Base-by-base conservation (phyloP, 257 asterid genomes). In the Verbascum thapsus region DNA sequence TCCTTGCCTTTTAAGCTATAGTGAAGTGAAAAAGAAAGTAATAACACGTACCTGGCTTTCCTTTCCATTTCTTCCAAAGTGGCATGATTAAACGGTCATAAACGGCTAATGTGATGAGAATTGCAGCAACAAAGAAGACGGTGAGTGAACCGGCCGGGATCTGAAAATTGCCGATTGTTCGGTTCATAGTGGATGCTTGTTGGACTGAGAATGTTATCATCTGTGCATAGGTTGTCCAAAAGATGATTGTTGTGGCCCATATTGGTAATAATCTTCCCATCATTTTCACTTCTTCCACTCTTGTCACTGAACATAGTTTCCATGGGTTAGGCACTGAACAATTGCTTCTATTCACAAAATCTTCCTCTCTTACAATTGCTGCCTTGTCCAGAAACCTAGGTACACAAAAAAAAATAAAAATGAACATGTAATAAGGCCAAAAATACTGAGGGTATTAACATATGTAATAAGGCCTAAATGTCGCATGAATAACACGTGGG, bases 211-310 rank as follows among this genome's bases (percentile, higher is more conserved):
- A 92, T 6, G 97, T 88, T 7, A 89, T 92, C 97, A 92, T 86
- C 74, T 92, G 97, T 7, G 98, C 98, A 42, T 88, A 92, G 7
- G 83, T 82, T 18, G 98, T 92, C 98, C 98, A 92, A 73, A 92
- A 92, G 8, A 92, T 68, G 45, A 92, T 89, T 30, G 98, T 92
- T 5, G 97, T 92, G 3, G 98, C 96, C 98, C 98, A 92, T 44
- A 89, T 77, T 3, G 98, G 98, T 9, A 92, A 72, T 58, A 92
- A 51, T 56, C 86, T 71, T 0, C 61, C 89, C 88, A 92, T 83
- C 96, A 89, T 88, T 75, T 92, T 92, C 67, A 92, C 97, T 71
- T 92, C 98, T 39, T 92, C 97, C 42, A 92, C 95, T 43, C 72
- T 80, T 4, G 98, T 88, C 32, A 88, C 83, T n/a, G 97, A 59